Conservation (phyloP, 805 yeast species). For the Clavispora phyllophila region DNA sequence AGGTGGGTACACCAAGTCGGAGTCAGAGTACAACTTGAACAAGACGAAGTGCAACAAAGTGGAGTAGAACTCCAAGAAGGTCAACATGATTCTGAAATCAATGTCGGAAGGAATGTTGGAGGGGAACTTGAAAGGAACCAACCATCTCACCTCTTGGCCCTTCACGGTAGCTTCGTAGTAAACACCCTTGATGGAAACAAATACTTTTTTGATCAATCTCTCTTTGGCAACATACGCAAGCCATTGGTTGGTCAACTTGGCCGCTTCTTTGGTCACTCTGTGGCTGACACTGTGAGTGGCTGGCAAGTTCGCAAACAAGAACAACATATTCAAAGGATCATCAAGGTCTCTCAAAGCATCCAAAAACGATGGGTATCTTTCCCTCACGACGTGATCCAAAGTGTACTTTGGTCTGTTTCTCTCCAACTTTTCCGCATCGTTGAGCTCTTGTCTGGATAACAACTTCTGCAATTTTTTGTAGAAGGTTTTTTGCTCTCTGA, state of each 20-base stretch:
- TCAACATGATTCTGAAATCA: conserved; percentile 94
- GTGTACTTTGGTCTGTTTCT: conserved; percentile 76
- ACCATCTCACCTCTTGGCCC: conserved; percentile 95
- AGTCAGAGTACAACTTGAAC: conserved; percentile 79
- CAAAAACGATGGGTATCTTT: conserved; percentile 88
- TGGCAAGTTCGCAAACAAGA: conserved; percentile 90
- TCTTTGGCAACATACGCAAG: conserved; percentile 87
- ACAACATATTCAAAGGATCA: conserved; percentile 93
- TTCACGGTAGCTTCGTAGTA: conserved; percentile 85
- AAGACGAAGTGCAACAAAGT: conserved; percentile 85
- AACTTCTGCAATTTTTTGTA: conserved; percentile 87
- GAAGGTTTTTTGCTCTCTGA: conserved; percentile 93
- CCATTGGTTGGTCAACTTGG: conserved; percentile 88
- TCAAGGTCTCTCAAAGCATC: conserved; percentile 93
- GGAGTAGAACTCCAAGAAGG: conserved; percentile 93
- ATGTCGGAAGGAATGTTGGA: conserved; percentile 91
- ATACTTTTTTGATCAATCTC: conserved; percentile 76
- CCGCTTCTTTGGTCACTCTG: conserved; percentile 83
- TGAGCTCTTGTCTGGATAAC: conserved; percentile 85
- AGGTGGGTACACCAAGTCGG: conserved; percentile 89
- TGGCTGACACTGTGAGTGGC: conserved; percentile 81
- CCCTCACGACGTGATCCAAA: conserved; percentile 86
- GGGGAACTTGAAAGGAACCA: conserved; percentile 95
- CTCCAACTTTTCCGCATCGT: conserved; percentile 83
- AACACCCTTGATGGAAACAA: conserved; percentile 95